phyloP scores from a whole-genome alignment of 257 asterid genomes.

The Nicotiana paniculata region DNA sequence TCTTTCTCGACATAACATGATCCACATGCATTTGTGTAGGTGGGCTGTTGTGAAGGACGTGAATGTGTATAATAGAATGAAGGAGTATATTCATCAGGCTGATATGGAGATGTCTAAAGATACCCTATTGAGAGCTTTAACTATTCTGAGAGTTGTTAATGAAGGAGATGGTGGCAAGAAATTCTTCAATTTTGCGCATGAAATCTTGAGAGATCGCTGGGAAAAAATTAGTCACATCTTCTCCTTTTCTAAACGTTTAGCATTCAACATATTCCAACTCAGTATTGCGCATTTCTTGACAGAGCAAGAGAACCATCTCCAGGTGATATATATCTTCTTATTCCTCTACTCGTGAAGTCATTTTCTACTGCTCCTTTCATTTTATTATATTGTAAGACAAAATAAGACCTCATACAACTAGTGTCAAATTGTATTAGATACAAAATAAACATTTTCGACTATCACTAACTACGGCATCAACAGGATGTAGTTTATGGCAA shows the following conservation, averaged over 20 bases:
- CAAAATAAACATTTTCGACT: too few species aligned
- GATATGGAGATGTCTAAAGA: conserved; percentile 45
- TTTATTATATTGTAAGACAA: too few species aligned
- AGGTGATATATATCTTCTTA: conserved; percentile 32
- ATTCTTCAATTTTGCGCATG: conserved; percentile 36
- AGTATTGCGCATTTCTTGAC: conserved; percentile 44
- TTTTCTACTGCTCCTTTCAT: too few species aligned
- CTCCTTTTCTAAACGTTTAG: conserved; percentile 38
- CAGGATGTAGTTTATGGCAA: too few species aligned
- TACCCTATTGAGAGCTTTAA: conserved; percentile 48
- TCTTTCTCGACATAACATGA: too few species aligned
- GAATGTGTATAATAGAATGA: conserved; percentile 39
- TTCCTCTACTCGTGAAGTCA: too few species aligned
- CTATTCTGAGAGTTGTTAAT: conserved; percentile 37
- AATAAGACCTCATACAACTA: too few species aligned
- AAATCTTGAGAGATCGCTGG: conserved; percentile 58
- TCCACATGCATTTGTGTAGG: conserved; percentile 17
- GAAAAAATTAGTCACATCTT: conserved; percentile 29
- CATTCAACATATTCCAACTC: conserved; percentile 46
- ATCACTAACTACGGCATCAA: too few species aligned
- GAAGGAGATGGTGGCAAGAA: conserved; percentile 35
- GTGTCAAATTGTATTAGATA: too few species aligned
- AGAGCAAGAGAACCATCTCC: conserved; percentile 66
- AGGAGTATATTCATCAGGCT: conserved; percentile 1
- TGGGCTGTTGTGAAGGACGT: conserved; percentile 69